These are phyloP conservation scores for Solanum megistacrolobum DNA, from an alignment of 257 asterid genomes.

Conservation along the genomic window DNA sequence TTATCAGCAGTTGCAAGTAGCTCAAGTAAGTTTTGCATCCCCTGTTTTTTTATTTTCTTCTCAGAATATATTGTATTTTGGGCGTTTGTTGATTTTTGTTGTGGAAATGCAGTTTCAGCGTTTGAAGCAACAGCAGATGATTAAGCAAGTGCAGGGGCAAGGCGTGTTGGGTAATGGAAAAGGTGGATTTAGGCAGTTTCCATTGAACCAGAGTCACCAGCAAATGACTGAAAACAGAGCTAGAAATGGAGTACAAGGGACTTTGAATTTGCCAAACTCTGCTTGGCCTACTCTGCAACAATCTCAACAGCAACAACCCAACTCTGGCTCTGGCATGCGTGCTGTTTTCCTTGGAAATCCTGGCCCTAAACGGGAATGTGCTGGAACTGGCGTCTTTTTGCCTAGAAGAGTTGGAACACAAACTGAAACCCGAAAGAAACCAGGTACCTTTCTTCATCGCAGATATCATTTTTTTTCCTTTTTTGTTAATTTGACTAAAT, in stretches of 20 bases:
- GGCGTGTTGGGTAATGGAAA: conserved; percentile 1
- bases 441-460: conserved; percentile 16
- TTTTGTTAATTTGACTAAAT: no score
- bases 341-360: conserved; percentile 37
- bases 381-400: conserved; percentile 80
- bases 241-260: conserved; percentile 1
- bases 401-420: conserved; percentile 44
- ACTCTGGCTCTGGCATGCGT: conserved; percentile 27
- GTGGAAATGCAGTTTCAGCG: conserved; percentile 23
- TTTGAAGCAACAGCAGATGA: conserved; percentile 26
- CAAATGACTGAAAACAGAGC: conserved; percentile 15
- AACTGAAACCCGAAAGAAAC: conserved; percentile 31
- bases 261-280: conserved; percentile 12
- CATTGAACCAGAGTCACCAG: conserved; percentile 12
- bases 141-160: conserved; percentile 3
- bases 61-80: background rate
- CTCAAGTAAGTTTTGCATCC: background rate
- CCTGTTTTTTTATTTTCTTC: background rate
- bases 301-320: conserved; percentile 14
- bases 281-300: conserved; percentile 51
- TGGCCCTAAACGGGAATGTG: conserved; percentile 38
- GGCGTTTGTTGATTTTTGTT: background rate
- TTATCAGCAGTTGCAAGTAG: background rate
- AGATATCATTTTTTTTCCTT: background rate
- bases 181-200: conserved; percentile 22